Conservation (phyloP, 805 yeast species). For the Candida chilensis region DNA sequence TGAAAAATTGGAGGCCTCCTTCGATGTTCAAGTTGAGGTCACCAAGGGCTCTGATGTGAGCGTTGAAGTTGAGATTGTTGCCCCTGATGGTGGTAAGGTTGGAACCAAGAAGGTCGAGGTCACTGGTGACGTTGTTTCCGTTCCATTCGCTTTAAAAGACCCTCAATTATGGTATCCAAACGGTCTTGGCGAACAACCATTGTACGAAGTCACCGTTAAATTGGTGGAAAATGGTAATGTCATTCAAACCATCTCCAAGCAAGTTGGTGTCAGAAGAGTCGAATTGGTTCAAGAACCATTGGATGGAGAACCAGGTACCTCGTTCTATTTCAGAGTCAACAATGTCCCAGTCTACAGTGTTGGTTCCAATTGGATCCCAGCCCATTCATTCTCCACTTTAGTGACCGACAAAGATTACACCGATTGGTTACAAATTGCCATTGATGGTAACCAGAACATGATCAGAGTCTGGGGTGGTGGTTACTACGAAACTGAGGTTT, state of each 20-base stretch:
- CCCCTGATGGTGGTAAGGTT: background rate
- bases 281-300: slow-evolving; percentile 27
- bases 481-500: slow-evolving; percentile 27
- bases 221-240: slow-evolving; percentile 2
- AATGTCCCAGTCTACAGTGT: slow-evolving; percentile 22
- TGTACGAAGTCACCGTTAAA: slow-evolving; percentile 15
- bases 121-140: slow-evolving; percentile 1
- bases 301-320: slow-evolving; percentile 19
- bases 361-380: slow-evolving; percentile 44
- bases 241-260: slow-evolving; percentile 8
- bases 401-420: slow-evolving; percentile 23
- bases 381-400: slow-evolving; percentile 25
- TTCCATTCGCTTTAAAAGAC: slow-evolving; percentile 7
- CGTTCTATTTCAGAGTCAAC: slow-evolving; percentile 34
- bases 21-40: slow-evolving; percentile 1
- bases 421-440: slow-evolving; percentile 21
- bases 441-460: slow-evolving; percentile 32
- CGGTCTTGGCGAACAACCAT: slow-evolving; percentile 22
- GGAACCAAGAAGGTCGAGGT: background rate
- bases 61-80: slow-evolving; percentile 1
- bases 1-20: slow-evolving; percentile 1
- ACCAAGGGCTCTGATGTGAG: background rate
- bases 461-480: slow-evolving; percentile 45
- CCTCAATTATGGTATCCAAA: slow-evolving; percentile 33
- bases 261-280: slow-evolving; percentile 29